These are phyloP conservation scores for Chlamydomonas eustigma DNA, from an alignment of 139 green algal species.

Conservation along the genomic window DNA sequence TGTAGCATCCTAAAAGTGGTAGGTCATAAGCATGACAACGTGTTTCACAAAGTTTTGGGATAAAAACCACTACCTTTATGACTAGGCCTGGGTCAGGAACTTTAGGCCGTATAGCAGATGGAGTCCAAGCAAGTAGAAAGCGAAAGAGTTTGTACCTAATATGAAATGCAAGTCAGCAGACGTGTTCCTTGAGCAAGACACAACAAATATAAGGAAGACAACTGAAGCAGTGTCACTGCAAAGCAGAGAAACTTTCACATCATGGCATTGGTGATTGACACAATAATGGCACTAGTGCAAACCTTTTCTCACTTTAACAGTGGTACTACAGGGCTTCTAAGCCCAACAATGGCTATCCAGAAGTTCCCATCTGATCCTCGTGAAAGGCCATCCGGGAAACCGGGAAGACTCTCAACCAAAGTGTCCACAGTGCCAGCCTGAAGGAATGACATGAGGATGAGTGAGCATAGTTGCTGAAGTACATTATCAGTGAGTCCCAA, in stretches of 20 bases:
- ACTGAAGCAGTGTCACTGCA: not conserved
- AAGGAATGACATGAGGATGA: too few species aligned
- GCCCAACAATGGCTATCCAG: slow-evolving; percentile 40
- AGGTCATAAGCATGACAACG: too few species aligned
- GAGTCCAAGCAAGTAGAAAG: not conserved
- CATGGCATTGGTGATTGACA: not conserved
- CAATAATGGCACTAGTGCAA: not conserved
- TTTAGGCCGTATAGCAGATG: not conserved
- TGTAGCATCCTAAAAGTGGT: too few species aligned
- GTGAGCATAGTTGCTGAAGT: too few species aligned
- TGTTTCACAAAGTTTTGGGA: not conserved
- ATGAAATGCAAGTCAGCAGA: not conserved
- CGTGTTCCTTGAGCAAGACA: not conserved
- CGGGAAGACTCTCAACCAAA: slow-evolving; percentile 56
- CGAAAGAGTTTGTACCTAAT: not conserved
- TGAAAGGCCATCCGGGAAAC: slow-evolving; percentile 66
- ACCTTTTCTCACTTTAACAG: slow-evolving; percentile 9
- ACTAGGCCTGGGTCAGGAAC: not conserved
- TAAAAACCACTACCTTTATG: not conserved
- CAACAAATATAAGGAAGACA: not conserved
- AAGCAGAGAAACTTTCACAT: not conserved
- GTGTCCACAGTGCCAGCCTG: slow-evolving; percentile 43
- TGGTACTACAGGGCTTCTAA: slow-evolving; percentile 8
- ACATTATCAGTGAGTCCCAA: too few species aligned
- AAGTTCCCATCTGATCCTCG: slow-evolving; percentile 38